phyloP scores from a whole-genome alignment of 2,329 filamentous ascomycete genomes.

The Drechslerella dactyloides region DNA sequence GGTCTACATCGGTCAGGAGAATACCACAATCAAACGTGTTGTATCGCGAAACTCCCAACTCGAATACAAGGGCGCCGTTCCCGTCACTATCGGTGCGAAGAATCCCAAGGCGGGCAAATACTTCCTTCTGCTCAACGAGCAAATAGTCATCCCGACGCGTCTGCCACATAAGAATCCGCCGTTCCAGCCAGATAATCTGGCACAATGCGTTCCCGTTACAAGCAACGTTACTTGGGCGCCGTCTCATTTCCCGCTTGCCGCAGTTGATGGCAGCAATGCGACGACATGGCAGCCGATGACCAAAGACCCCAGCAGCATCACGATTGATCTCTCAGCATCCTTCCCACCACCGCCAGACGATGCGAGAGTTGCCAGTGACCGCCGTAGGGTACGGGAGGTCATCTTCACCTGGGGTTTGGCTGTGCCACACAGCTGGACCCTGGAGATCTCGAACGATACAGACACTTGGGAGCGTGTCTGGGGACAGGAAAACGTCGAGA shows the following conservation, averaged over 20 bases:
- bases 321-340: constrained; percentile 68
- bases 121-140: constrained; percentile 61
- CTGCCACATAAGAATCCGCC: constrained; percentile 65
- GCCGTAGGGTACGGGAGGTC: constrained; percentile 65
- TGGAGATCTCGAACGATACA: constrained; percentile 57
- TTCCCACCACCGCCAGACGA: constrained; percentile 58
- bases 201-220: constrained; percentile 67
- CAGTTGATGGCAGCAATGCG: constrained; percentile 70
- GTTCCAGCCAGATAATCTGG: constrained; percentile 65
- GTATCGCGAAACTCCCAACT: constrained; percentile 29
- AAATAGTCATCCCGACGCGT: constrained; percentile 67
- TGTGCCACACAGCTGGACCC: constrained; percentile 50
- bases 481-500: constrained; percentile 50
- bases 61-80: constrained; percentile 54
- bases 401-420: constrained; percentile 56
- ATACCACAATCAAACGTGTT: constrained; percentile 68
- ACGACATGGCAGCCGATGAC: constrained; percentile 71
- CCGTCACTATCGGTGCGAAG: constrained; percentile 62
- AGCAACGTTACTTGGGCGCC: constrained; percentile 63
- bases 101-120: constrained; percentile 59
- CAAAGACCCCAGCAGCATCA: constrained; percentile 64
- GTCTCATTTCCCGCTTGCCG: constrained; percentile 73
- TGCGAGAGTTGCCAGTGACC: constrained; percentile 63
- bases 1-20: constrained; percentile 55
- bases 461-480: constrained; percentile 56